Evolutionary conservation across 2,329 filamentous ascomycete genomes (phyloP), one percentile per base, ranked within the genome.

Genomic region (Neonectria hederae): DNA sequence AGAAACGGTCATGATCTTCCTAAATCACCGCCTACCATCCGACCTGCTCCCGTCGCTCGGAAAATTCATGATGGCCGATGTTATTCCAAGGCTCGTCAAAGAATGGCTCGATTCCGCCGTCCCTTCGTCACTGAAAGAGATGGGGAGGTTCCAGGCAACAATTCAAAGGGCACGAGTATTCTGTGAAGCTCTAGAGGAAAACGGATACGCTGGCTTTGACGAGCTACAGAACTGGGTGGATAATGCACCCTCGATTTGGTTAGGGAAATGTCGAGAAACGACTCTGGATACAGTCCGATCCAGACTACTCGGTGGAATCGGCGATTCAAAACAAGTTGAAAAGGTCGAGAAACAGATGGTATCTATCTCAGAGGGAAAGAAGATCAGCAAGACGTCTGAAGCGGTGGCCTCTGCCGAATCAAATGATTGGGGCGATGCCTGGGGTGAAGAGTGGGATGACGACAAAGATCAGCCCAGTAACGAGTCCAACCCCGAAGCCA

Each of bases 341-440:
- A 89, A 92, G 72, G 84, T 97, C 1, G 95, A 98, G 78, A 97
- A 90, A 53, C 91, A 96, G 73, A 88, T 91, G 76, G 84, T 97
- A 0, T 90, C 89, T 2, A 84, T 86, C 53, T 82, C 83, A 0
- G 88, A 91, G 68, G 91, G 92, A 56, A 87, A 88, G 59, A 84
- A 91, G 65, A 83, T 94, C 40, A 80, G 86, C 38, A 74, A 73
- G 30, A 84, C 86, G 1, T 87, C 84, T 22, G 84, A 83, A 14
- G 81, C 82, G 2, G 80, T 78, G 3, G 79, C 78, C 5, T 77
- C 80, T 9, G 78, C 80, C 0, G 81, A 81, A 14, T 81, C 82
- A 57, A 80, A 84, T 63, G 92, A 94, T 46, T 97, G 93, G 92
- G 83, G 83, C 48, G 80, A 84, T 59, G 92, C 93, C 51, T 97